These are phyloP conservation scores for Cytospora piceicola DNA, from an alignment of 2,329 filamentous ascomycete species.

Conservation along the genomic window DNA sequence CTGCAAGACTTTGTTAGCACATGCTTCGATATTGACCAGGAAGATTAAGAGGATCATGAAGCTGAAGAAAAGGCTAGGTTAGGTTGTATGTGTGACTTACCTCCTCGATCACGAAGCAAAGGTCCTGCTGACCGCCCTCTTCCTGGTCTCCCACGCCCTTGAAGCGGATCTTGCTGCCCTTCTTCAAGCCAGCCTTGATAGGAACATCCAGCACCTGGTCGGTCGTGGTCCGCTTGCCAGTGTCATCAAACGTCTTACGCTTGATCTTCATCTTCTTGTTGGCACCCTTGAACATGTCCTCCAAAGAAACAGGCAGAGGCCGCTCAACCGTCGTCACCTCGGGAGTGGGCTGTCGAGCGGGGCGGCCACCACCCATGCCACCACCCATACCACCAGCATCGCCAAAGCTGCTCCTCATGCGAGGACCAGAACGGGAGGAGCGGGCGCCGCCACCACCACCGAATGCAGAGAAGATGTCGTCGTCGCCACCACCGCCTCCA, in stretches of 20 bases:
- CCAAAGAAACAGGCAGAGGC: conserved; percentile 76
- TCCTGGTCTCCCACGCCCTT: conserved; percentile 97
- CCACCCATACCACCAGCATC: conserved; percentile 34
- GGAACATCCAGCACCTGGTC: conserved; percentile 93
- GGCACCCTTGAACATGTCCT: conserved; percentile 84
- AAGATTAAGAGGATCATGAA: not conserved
- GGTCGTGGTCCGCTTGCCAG: conserved; percentile 80
- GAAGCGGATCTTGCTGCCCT: conserved; percentile 98
- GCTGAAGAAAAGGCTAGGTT: not conserved
- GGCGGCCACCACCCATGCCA: conserved; percentile 31
- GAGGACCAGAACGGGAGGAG: conserved; percentile 35
- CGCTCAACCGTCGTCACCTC: conserved; percentile 92
- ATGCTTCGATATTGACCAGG: not conserved
- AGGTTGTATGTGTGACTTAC: conserved; percentile 56
- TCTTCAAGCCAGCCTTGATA: conserved; percentile 94
- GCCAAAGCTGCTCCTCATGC: conserved; percentile 48
- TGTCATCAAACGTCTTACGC: conserved; percentile 88
- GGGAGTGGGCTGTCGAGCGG: conserved; percentile 63
- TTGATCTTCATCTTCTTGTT: conserved; percentile 99
- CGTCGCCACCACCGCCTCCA: conserved; percentile 49
- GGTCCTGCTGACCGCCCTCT: conserved; percentile 91
- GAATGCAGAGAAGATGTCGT: conserved; percentile 59
- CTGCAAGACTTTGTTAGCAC: conserved; percentile 56
- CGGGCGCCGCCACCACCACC: conserved; percentile 46
- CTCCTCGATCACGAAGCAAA: conserved; percentile 95